Evolutionary conservation across 2,329 filamentous ascomycete genomes (phyloP).

Genomic region (Xylaria arbuscula): DNA sequence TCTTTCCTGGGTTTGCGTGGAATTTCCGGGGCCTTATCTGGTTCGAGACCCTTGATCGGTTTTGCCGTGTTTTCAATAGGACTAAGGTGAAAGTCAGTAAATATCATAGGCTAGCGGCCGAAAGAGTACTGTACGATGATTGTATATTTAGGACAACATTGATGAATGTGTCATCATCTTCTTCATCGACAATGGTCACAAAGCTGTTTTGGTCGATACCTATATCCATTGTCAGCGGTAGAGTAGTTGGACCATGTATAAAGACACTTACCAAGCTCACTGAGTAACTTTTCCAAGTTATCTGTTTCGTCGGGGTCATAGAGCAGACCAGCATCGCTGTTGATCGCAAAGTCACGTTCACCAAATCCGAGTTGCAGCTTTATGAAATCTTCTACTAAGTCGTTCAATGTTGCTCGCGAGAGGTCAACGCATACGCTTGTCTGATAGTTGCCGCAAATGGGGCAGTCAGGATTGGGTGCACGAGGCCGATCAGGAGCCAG

Average conservation of each 20-base stretch:
- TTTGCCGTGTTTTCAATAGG: slow-evolving; percentile 57
- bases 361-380: slow-evolving; percentile 78
- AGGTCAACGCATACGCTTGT: slow-evolving; percentile 75
- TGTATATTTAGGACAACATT: slow-evolving; percentile 81
- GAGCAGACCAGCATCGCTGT: slow-evolving; percentile 78
- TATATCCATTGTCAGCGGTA: slow-evolving; percentile 50
- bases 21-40: slow-evolving; percentile 60
- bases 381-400: slow-evolving; percentile 82
- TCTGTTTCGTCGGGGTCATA: slow-evolving; percentile 92
- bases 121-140: slow-evolving; percentile 62
- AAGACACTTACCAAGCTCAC: slow-evolving; percentile 71
- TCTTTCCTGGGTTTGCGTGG: slow-evolving; percentile 64
- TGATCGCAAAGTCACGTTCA: slow-evolving; percentile 81
- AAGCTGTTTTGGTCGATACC: slow-evolving; percentile 79
- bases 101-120: slow-evolving; percentile 38
- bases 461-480: slow-evolving; percentile 81
- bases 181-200: slow-evolving; percentile 85
- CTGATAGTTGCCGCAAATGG: slow-evolving; percentile 82
- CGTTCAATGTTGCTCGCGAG: slow-evolving; percentile 76
- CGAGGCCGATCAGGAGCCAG: slow-evolving; percentile 68
- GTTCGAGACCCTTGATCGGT: slow-evolving; percentile 62
- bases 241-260: slow-evolving; percentile 7
- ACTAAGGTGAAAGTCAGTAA: slow-evolving; percentile 40
- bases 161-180: slow-evolving; percentile 78
- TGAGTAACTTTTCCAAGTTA: slow-evolving; percentile 82